Conservation (phyloP, 2,329 filamentous ascomycete species). For the Pseudogymnoascus sp. region DNA sequence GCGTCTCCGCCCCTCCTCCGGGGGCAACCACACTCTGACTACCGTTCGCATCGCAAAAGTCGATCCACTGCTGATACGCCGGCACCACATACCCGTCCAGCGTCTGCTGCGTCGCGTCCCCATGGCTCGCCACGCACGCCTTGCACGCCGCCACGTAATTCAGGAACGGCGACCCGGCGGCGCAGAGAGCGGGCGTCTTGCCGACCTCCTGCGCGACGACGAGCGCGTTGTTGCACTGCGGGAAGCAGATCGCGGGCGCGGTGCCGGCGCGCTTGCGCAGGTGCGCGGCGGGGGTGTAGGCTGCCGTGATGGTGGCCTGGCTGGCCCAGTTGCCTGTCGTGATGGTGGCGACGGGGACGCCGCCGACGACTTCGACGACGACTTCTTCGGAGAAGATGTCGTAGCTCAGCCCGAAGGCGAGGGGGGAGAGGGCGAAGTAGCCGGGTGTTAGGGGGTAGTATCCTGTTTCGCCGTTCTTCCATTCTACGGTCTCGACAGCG, state of each 20-base stretch:
- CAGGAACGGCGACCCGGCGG: conserved; percentile 33
- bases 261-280: conserved; percentile 35
- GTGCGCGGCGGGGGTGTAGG: conserved; percentile 8
- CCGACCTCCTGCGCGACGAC: conserved; percentile 40
- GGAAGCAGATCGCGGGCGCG: conserved; percentile 42
- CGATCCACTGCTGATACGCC: conserved; percentile 19
- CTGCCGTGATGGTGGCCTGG: conserved; percentile 37
- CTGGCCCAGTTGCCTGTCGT: conserved; percentile 49
- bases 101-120: conserved; percentile 7
- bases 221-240: conserved; percentile 42
- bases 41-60: conserved; percentile 18
- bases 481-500: conserved; percentile 26
- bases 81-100: conserved; percentile 17
- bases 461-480: conserved; percentile 37
- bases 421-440: conserved; percentile 59
- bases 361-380: conserved; percentile 28
- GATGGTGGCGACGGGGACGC: conserved; percentile 30
- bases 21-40: conserved; percentile 9
- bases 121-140: conserved; percentile 16
- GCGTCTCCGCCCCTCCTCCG: background rate
- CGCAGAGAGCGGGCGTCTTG: conserved; percentile 41
- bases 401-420: conserved; percentile 53
- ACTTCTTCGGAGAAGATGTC: conserved; percentile 48
- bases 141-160: conserved; percentile 32
- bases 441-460: conserved; percentile 45